Conservation (phyloP, 2,329 filamentous ascomycete genomes). For the Diplodia intermedia region DNA sequence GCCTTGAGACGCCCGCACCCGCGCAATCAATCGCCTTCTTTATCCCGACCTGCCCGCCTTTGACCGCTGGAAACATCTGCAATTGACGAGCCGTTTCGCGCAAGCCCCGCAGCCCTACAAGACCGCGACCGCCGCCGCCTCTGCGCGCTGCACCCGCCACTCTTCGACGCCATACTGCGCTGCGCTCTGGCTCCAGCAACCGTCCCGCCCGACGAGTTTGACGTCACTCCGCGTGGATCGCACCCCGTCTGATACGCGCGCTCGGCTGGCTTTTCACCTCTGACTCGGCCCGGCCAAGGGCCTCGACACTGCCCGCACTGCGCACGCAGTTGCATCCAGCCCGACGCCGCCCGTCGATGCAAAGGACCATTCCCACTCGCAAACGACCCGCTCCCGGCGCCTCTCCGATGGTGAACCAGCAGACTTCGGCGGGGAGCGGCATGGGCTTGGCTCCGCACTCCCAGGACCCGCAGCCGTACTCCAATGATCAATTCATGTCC, state of each 20-base stretch:
- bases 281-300: constrained; percentile 25
- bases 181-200: not conserved
- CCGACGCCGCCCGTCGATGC: constrained; percentile 19
- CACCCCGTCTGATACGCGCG: constrained; percentile 17
- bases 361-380: constrained; percentile 51
- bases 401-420: constrained; percentile 67
- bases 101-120: constrained; percentile 24
- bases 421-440: constrained; percentile 39
- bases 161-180: not conserved
- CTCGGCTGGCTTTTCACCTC: constrained; percentile 24
- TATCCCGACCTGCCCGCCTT: constrained; percentile 2
- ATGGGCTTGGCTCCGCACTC: constrained; percentile 40
- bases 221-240: not conserved
- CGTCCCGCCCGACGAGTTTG: not conserved
- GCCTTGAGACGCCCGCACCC: not conserved
- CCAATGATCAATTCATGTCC: constrained; percentile 45
- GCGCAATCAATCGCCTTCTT: constrained; percentile 9
- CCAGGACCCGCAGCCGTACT: constrained; percentile 27
- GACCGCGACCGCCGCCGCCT: not conserved
- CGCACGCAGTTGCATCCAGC: constrained; percentile 10
- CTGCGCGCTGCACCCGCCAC: not conserved
- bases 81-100: constrained; percentile 19
- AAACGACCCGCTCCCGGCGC: constrained; percentile 79
- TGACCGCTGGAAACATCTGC: constrained; percentile 24
- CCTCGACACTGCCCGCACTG: constrained; percentile 15